Percentiles rank a stretch among this genome's conserved stretches.
Conservation (phyloP, 345 rosid genomes). For the Bruguiera sexangula region DNA sequence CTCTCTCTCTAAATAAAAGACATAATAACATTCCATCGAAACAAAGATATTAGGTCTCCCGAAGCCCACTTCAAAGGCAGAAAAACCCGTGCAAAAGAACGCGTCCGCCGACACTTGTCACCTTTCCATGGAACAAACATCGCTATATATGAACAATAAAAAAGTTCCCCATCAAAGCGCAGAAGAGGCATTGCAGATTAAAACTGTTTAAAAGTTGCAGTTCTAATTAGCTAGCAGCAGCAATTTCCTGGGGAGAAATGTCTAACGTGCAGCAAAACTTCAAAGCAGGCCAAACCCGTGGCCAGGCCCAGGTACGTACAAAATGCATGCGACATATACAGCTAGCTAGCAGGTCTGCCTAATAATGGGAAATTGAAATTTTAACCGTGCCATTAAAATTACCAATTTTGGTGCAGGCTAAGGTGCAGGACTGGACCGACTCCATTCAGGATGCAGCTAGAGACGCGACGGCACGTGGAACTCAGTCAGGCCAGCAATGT, state of each 20-base stretch:
- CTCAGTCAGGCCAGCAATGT: too few relatives aligned
- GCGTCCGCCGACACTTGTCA: too few relatives aligned
- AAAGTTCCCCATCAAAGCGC: too few relatives aligned
- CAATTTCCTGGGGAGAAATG: background rate
- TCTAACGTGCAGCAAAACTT: constrained; percentile 17
- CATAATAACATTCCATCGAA: background rate
- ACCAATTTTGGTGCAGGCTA: background rate
- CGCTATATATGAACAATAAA: background rate
- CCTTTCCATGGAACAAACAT: too few relatives aligned
- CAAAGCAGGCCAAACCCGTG: constrained; percentile 17
- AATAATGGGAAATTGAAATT: too few relatives aligned
- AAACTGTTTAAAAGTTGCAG: too few relatives aligned
- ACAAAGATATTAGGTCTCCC: background rate
- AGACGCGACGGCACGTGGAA: constrained; percentile 8
- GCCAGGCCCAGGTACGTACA: constrained; percentile 7
- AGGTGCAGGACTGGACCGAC: constrained; percentile 1
- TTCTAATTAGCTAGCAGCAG: too few relatives aligned
- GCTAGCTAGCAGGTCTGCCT: too few relatives aligned
- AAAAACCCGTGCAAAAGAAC: background rate
- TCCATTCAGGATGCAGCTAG: constrained; percentile 8
- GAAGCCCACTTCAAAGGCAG: background rate
- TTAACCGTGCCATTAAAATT: background rate
- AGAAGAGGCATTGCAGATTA: too few relatives aligned
- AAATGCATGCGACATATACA: too few relatives aligned
- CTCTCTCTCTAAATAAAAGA: background rate